These are phyloP conservation scores for Pleurotus citrinopileatus DNA, from an alignment of 768 basidiomycete genomes.

Conservation along the genomic window DNA sequence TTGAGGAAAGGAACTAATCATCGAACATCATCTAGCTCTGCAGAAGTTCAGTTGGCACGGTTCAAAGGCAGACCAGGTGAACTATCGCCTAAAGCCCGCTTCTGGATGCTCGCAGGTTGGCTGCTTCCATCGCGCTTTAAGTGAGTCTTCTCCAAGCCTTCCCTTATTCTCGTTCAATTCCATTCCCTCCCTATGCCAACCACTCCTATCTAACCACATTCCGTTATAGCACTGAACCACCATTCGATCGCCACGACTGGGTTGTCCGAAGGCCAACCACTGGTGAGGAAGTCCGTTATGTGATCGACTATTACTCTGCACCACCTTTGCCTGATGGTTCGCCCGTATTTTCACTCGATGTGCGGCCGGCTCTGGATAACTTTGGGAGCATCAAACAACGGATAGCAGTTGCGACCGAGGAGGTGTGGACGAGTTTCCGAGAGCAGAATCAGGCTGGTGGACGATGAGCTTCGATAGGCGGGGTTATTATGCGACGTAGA, in stretches of 20 bases:
- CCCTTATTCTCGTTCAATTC: not conserved
- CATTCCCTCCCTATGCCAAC: not conserved
- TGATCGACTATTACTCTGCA: conserved; percentile 98
- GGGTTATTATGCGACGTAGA: too few species aligned
- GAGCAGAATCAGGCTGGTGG: conserved; percentile 27
- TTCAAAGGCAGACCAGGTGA: conserved; percentile 92
- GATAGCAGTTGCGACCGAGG: conserved; percentile 65
- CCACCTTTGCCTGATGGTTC: conserved; percentile 87
- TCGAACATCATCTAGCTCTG: conserved; percentile 9
- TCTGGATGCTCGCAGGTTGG: conserved; percentile 86
- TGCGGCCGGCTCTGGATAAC: conserved; percentile 90
- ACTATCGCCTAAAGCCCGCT: conserved; percentile 89
- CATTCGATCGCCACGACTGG: conserved; percentile 99
- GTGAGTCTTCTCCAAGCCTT: conserved; percentile 40
- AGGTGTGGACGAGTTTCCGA: conserved; percentile 55
- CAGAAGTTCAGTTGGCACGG: conserved; percentile 75
- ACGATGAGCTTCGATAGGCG: too few species aligned
- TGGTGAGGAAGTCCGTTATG: conserved; percentile 86
- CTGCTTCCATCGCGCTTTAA: conserved; percentile 87
- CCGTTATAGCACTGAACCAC: conserved; percentile 74
- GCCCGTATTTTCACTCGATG: conserved; percentile 94
- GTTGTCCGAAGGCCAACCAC: conserved; percentile 77
- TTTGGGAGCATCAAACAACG: conserved; percentile 74
- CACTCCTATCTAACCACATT: too few species aligned
- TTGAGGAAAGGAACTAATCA: too few species aligned